Percentiles rank a stretch among this genome's conserved stretches.
phyloP scores from a whole-genome alignment of 1,284 basidiomycete genomes.

The Puccinia triticina region DNA sequence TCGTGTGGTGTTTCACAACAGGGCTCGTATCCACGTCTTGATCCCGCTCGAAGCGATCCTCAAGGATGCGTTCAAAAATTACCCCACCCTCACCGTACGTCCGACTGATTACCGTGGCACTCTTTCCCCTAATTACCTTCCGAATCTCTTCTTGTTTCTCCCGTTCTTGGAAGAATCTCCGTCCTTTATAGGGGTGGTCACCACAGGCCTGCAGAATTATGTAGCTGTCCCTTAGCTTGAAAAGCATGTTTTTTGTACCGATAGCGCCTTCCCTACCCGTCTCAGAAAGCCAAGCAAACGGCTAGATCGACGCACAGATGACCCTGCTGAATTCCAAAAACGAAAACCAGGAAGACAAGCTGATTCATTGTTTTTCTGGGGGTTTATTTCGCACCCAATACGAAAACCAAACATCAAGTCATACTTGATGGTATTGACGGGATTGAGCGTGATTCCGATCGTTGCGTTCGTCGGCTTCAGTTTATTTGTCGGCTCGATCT shows the following conservation, averaged over 20 bases:
- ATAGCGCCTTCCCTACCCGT: too few species aligned
- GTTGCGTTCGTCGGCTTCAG: conserved; percentile 53
- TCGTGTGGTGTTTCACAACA: too few species aligned
- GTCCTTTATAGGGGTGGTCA: too few species aligned
- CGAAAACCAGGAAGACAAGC: too few species aligned
- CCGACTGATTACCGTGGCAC: not conserved
- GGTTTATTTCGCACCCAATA: not conserved
- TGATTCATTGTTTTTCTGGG: not conserved
- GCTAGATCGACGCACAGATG: too few species aligned
- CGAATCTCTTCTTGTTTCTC: not conserved
- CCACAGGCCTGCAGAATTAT: too few species aligned
- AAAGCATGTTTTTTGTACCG: too few species aligned
- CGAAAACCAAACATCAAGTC: conserved; percentile 28
- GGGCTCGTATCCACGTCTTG: conserved; percentile 19
- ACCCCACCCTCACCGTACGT: conserved; percentile 41
- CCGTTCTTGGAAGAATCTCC: not conserved
- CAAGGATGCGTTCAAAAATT: conserved; percentile 51
- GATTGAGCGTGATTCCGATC: conserved; percentile 53
- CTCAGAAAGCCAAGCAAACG: too few species aligned
- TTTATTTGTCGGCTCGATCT: conserved; percentile 52
- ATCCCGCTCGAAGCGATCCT: conserved; percentile 27
- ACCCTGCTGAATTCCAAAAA: too few species aligned
- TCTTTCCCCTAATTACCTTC: too few species aligned
- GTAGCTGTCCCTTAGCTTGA: too few species aligned
- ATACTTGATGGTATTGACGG: conserved; percentile 50